These are phyloP conservation scores for Niebla homalea DNA, from an alignment of 495 filamentous ascomycete species.

Conservation along the genomic window DNA sequence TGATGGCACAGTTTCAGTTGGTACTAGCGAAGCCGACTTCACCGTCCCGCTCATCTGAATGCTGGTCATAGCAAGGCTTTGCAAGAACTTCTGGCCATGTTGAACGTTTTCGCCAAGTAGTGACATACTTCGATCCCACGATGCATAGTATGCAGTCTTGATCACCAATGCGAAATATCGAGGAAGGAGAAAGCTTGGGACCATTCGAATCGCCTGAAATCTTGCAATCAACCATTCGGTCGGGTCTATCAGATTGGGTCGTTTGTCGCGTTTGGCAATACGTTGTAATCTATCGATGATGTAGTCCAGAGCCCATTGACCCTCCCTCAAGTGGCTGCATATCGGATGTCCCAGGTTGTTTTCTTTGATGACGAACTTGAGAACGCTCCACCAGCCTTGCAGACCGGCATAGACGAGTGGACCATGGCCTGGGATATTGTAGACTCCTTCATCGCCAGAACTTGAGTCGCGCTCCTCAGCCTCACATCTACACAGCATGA, in stretches of 20 bases:
- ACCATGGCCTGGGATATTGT: slow-evolving; percentile 71
- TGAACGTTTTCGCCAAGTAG: slow-evolving; percentile 66
- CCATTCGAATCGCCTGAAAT: slow-evolving; percentile 65
- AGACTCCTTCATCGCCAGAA: slow-evolving; percentile 68
- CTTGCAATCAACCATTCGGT: slow-evolving; percentile 69
- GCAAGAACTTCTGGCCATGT: slow-evolving; percentile 70
- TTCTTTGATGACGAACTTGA: slow-evolving; percentile 70
- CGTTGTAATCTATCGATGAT: slow-evolving; percentile 65
- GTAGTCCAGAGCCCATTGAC: slow-evolving; percentile 92
- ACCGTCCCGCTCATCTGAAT: slow-evolving; percentile 79
- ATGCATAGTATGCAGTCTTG: slow-evolving; percentile 72
- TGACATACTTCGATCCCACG: slow-evolving; percentile 61
- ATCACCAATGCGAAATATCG: slow-evolving; percentile 87
- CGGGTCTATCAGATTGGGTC: slow-evolving; percentile 45
- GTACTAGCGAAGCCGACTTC: slow-evolving; percentile 81
- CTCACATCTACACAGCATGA: slow-evolving; percentile 82
- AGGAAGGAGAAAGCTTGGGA: slow-evolving; percentile 83
- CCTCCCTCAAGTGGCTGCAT: slow-evolving; percentile 81
- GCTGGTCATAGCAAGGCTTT: slow-evolving; percentile 78
- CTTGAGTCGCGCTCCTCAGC: slow-evolving; percentile 80
- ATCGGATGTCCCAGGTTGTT: slow-evolving; percentile 90
- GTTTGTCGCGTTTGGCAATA: slow-evolving; percentile 45
- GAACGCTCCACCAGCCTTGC: slow-evolving; percentile 95
- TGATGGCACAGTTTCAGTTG: slow-evolving; percentile 66
- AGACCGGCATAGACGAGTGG: slow-evolving; percentile 87